Conservation (phyloP, 352 stramenopile species). For the Globisporangium sylvaticum region DNA sequence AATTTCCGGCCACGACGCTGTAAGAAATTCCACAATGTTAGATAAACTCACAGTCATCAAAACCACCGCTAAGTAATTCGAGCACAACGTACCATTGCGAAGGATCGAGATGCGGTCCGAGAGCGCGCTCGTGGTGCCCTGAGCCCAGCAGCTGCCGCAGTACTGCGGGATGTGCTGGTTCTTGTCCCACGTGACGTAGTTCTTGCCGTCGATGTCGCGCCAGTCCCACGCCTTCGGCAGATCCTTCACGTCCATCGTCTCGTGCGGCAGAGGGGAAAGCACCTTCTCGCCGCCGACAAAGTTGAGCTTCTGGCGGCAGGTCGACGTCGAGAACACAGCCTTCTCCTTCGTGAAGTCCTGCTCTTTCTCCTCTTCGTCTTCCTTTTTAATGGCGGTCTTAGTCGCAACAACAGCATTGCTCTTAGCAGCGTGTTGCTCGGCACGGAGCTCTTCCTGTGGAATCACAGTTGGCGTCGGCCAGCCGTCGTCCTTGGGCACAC, state of each 20-base stretch:
- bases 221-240: constrained; percentile 94
- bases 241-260: constrained; percentile 71
- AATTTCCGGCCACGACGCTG: constrained; percentile 80
- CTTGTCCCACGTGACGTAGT: constrained; percentile 96
- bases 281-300: constrained; percentile 68
- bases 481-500: constrained; percentile 76
- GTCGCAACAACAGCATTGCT: neutral
- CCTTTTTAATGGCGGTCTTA: neutral
- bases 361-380: constrained; percentile 17
- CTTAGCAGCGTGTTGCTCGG: constrained; percentile 6
- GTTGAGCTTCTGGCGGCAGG: constrained; percentile 58
- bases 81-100: constrained; percentile 55
- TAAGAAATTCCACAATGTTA: neutral
- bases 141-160: constrained; percentile 91
- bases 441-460: constrained; percentile 11
- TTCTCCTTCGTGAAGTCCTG: constrained; percentile 22
- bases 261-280: constrained; percentile 66
- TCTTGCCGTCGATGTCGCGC: constrained; percentile 92
- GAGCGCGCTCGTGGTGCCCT: constrained; percentile 84
- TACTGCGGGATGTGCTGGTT: constrained; percentile 98
- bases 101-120: constrained; percentile 91
- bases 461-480: constrained; percentile 47
- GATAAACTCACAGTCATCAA: neutral
- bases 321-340: constrained; percentile 14
- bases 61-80: neutral